Percentiles rank a stretch among this genome's conserved stretches.
phyloP scores from a whole-genome alignment of 2,329 filamentous ascomycete species.

The Ophiosphaerella korrae region DNA sequence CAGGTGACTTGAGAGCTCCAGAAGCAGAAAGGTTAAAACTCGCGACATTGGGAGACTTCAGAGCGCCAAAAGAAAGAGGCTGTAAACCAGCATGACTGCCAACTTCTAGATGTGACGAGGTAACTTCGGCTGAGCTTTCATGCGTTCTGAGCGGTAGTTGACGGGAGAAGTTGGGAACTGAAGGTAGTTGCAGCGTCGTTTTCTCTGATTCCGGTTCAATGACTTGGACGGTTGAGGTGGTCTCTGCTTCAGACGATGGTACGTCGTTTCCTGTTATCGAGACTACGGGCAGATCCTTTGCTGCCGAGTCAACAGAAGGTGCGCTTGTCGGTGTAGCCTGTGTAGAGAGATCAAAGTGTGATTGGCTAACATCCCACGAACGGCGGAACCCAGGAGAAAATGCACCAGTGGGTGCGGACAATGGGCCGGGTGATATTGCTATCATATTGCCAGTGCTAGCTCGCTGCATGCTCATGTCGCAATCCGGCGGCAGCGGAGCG shows the following conservation, averaged over 20 bases:
- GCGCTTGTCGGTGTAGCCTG: conserved; percentile 34
- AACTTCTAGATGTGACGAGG: conserved; percentile 14
- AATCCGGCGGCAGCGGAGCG: conserved; percentile 52
- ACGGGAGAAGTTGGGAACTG: conserved; percentile 47
- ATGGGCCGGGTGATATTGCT: conserved; percentile 49
- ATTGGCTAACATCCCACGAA: conserved; percentile 48
- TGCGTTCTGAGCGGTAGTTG: conserved; percentile 39
- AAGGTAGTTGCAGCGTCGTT: conserved; percentile 15
- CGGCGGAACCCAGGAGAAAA: conserved; percentile 46
- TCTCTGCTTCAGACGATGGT: conserved; percentile 8
- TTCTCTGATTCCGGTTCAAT: conserved; percentile 8
- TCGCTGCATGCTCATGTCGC: conserved; percentile 53
- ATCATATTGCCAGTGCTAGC: conserved; percentile 51
- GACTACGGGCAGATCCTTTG: conserved; percentile 44
- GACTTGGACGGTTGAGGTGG: conserved; percentile 13
- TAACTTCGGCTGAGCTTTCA: conserved; percentile 17
- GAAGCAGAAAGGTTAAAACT: conserved; percentile 7
- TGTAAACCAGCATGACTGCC: conserved; percentile 23
- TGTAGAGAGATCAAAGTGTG: conserved; percentile 39
- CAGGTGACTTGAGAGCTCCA: conserved; percentile 35
- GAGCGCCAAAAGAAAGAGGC: conserved; percentile 27
- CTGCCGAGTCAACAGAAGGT: conserved; percentile 46
- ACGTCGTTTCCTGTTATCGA: conserved; percentile 36
- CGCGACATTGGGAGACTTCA: conserved; percentile 32
- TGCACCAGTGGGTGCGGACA: conserved; percentile 46